These are phyloP conservation scores for Tricholoma saponaceum DNA, from an alignment of 768 basidiomycete species.

Conservation along the genomic window DNA sequence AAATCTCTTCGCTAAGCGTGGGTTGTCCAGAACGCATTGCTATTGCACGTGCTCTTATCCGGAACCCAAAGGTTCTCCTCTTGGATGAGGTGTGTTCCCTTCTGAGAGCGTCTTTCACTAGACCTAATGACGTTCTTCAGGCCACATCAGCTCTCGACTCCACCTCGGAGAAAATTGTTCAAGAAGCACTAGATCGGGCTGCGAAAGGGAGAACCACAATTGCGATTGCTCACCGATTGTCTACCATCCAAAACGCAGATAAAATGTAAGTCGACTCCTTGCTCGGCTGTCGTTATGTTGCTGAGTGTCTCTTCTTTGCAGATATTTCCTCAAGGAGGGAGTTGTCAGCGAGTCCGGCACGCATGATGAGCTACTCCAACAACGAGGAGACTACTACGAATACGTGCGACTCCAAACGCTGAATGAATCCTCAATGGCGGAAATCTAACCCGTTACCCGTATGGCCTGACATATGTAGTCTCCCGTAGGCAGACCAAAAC, in stretches of 20 bases:
- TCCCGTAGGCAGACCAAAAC: no score
- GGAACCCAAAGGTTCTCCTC: constrained; percentile 84
- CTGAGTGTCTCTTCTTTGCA: constrained; percentile 27
- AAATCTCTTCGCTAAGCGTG: not conserved
- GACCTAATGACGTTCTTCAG: constrained; percentile 22
- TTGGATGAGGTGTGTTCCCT: constrained; percentile 65
- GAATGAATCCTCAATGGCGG: no score
- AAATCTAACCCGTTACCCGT: no score
- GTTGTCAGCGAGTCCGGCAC: constrained; percentile 81
- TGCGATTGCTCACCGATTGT: constrained; percentile 91
- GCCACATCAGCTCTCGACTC: constrained; percentile 90
- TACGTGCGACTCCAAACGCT: constrained; percentile 81
- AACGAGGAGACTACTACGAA: constrained; percentile 74
- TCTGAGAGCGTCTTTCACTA: no score
- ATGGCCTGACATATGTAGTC: no score
- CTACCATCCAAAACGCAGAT: constrained; percentile 89
- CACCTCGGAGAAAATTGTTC: constrained; percentile 92
- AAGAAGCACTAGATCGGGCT: constrained; percentile 88
- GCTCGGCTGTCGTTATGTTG: no score
- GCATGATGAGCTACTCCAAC: constrained; percentile 72
- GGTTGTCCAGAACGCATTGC: constrained; percentile 52
- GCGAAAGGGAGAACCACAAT: constrained; percentile 91
- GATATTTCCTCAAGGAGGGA: constrained; percentile 89
- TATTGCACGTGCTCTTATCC: constrained; percentile 85
- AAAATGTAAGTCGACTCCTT: constrained; percentile 81